Conservation (phyloP, 2,329 filamentous ascomycete genomes). For the Rutstroemia sp. region DNA sequence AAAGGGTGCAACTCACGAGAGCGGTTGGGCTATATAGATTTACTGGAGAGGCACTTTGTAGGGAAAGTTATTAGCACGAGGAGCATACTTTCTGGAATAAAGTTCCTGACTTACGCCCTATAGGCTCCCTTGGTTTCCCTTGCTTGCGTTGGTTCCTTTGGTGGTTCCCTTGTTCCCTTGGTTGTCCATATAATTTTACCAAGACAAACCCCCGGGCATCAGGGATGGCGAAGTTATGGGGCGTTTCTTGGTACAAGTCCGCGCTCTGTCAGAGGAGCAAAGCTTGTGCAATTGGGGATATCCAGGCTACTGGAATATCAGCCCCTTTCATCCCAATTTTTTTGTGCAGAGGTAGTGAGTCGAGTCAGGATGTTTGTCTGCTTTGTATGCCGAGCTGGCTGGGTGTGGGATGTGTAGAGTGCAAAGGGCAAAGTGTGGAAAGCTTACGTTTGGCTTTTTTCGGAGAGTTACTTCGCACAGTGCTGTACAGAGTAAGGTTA, state of each 20-base stretch:
- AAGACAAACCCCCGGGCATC: background rate
- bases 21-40: background rate
- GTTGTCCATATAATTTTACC: background rate
- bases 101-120: conserved; percentile 4
- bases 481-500: too few species aligned
- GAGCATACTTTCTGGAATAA: background rate
- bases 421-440: background rate
- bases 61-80: background rate
- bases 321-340: background rate
- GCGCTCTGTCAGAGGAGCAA: conserved; percentile 1
- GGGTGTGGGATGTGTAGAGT: too few species aligned
- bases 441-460: background rate
- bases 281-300: conserved; percentile 1
- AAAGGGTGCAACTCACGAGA: too few species aligned
- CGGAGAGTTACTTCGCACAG: too few species aligned
- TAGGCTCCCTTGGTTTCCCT: background rate
- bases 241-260: background rate
- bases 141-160: too few species aligned
- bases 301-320: conserved; percentile 3
- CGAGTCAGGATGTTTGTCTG: background rate
- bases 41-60: background rate
- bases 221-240: background rate
- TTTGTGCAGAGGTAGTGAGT: background rate
- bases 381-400: too few species aligned
- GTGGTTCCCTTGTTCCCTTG: too few species aligned